Evolutionary conservation across 169 alveolate genomes (phyloP).

Genomic region (Perkinsus chesapeaki): DNA sequence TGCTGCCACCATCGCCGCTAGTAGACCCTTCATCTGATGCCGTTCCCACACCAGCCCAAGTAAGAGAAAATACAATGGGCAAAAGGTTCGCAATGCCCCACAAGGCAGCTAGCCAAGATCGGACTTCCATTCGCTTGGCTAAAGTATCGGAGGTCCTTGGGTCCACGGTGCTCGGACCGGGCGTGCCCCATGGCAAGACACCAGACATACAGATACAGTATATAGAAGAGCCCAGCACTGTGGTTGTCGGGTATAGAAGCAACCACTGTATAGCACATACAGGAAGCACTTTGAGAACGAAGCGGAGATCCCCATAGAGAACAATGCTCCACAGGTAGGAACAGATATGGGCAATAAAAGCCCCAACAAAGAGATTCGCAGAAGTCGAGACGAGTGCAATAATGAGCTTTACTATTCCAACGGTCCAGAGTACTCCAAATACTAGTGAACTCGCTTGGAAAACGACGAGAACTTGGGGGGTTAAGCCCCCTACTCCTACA

Average conservation of each 20-base stretch:
- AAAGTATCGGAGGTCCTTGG: not conserved
- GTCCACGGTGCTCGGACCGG: not conserved
- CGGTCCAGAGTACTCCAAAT: not conserved
- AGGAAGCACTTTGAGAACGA: not conserved
- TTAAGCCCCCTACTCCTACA: not conserved
- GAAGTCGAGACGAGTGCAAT: not conserved
- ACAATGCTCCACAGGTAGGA: not conserved
- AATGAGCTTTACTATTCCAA: not conserved
- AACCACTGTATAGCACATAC: not conserved
- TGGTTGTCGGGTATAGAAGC: not conserved
- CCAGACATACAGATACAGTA: not conserved
- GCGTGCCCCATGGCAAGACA: not conserved
- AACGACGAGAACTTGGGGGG: not conserved
- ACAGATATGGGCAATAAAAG: not conserved
- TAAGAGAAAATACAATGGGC: not conserved
- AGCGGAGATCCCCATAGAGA: not conserved
- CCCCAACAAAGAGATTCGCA: not conserved
- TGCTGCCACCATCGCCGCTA: not conserved
- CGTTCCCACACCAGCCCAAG: too few species aligned
- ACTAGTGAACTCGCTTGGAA: not conserved
- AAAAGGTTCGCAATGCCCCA: not conserved
- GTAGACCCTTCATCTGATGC: too few species aligned
- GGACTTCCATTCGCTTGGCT: not conserved
- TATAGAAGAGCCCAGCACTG: not conserved
- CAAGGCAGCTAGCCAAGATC: not conserved